phyloP scores from a whole-genome alignment of 2,329 filamentous ascomycete genomes.

The Cercospora canescens region DNA sequence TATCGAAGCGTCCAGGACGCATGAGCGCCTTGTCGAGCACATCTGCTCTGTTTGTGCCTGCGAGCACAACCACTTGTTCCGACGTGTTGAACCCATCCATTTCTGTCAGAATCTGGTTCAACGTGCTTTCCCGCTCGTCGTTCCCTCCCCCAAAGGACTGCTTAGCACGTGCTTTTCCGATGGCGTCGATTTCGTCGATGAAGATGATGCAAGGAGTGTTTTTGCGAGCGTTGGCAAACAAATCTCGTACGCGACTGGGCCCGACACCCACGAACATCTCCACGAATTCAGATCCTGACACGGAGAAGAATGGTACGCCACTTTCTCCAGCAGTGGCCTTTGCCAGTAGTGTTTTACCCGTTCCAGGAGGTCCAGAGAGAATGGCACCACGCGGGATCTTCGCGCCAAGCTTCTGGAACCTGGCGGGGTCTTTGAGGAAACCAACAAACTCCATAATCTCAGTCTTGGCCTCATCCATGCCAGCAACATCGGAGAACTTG shows the following conservation, averaged over 20 bases:
- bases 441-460: slow-evolving; percentile 99
- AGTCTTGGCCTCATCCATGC: slow-evolving; percentile 95
- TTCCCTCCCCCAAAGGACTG: slow-evolving; percentile 85
- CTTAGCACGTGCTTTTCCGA: slow-evolving; percentile 86
- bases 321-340: slow-evolving; percentile 98
- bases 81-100: slow-evolving; percentile 99
- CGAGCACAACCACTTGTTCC: slow-evolving; percentile 94
- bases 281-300: slow-evolving; percentile 97
- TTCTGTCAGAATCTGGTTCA: slow-evolving; percentile 97
- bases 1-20: slow-evolving; percentile 94
- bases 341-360: slow-evolving; percentile 94
- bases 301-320: slow-evolving; percentile 94
- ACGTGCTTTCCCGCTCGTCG: slow-evolving; percentile 92
- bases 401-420: slow-evolving; percentile 89
- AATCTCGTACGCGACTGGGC: slow-evolving; percentile 88
- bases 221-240: slow-evolving; percentile 93
- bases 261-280: slow-evolving; percentile 99
- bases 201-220: slow-evolving; percentile 98
- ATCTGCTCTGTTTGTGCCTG: slow-evolving; percentile 94
- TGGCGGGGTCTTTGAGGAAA: slow-evolving; percentile 90
- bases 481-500: slow-evolving; percentile 94
- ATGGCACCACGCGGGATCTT: slow-evolving; percentile 98
- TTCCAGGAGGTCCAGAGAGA: slow-evolving; percentile 94
- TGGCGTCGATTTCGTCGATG: slow-evolving; percentile 98
- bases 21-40: slow-evolving; percentile 93